Base-by-base conservation (phyloP, 2,329 filamentous ascomycete genomes). In the Beauveria scarabaeidicola region DNA sequence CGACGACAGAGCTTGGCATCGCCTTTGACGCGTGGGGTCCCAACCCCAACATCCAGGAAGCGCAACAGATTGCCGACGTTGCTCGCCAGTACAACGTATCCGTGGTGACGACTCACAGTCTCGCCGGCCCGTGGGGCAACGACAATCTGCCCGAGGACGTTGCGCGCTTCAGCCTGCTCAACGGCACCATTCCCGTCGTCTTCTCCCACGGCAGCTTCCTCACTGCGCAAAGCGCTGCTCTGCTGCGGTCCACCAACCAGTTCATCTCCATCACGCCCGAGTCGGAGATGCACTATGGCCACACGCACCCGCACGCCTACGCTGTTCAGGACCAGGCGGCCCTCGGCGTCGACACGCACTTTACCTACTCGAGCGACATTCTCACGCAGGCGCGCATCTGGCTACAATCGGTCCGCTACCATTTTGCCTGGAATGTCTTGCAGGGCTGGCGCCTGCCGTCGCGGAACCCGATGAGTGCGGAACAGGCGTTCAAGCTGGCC, bases 221-320 rank as follows among this genome's bases (percentile, higher is more conserved):
- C 19, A 75, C 75, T 0, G 66, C 72, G 0, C 60, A 62, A 0
- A 75, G 77, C 15, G 70, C 71, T 0, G 57, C 68, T 1, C 70
- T 81, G 0, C 73, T 84, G 1, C 77, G 78, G 11, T 61, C 68
- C 0, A 74, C 74, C 2, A 78, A 84, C 67, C 76, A 83, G 54
- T 78, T 79, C 68, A 69, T 85, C 46, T 81, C 80, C 55, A 81
- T 81, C 61, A 84, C 82, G 0, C 80, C 81, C 1, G 83, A 85
- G 64, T 81, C 79, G 0, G 82, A 85, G 64, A 78, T 82, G 73
- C 80, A 83, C 66, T 84, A 78, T 67, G 81, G 82, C n/a, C 79
- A 82, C 64, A 72, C 69, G 0, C 78, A 84, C 60, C 72, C 74
- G 1, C 65, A 69, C 41, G 73, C 70, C 19, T 72, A 78, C 57